Percentiles rank a stretch among this genome's conserved stretches.
phyloP scores from a whole-genome alignment of 2,329 filamentous ascomycete genomes.

The Sarocladiaceae sp. region DNA sequence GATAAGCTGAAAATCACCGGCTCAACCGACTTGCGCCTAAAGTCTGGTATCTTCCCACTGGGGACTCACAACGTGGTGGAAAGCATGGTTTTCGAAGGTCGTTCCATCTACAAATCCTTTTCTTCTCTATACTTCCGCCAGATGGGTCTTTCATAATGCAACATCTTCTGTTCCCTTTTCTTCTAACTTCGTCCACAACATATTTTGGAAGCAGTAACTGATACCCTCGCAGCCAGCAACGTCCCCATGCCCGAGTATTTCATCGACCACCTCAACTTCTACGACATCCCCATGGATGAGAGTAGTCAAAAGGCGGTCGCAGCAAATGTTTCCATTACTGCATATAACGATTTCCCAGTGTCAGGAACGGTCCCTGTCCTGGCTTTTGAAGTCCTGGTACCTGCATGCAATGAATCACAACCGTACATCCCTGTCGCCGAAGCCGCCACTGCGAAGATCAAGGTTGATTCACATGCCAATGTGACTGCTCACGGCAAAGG shows the following conservation, averaged over 20 bases:
- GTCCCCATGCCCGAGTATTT: constrained; percentile 81
- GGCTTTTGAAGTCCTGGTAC: constrained; percentile 77
- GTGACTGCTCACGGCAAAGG: constrained; percentile 66
- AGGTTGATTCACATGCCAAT: constrained; percentile 61
- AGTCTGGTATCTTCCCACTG: constrained; percentile 71
- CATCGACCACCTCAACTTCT: constrained; percentile 72
- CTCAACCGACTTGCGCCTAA: constrained; percentile 65
- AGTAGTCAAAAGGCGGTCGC: constrained; percentile 55
- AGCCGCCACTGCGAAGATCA: constrained; percentile 60
- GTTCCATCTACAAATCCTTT: constrained; percentile 61
- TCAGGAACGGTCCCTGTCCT: constrained; percentile 71
- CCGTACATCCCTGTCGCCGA: constrained; percentile 73
- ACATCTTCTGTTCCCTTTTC: constrained; percentile 16
- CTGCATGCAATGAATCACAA: constrained; percentile 67
- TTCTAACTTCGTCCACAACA: constrained; percentile 12
- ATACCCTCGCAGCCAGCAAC: constrained; percentile 48
- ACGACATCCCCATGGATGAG: constrained; percentile 55
- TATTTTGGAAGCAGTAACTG: constrained; percentile 16
- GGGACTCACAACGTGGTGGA: constrained; percentile 72
- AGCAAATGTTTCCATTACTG: constrained; percentile 67
- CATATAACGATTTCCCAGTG: constrained; percentile 73
- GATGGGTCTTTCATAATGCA: constrained; percentile 37
- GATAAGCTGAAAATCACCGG: constrained; percentile 65
- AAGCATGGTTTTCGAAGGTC: constrained; percentile 76
- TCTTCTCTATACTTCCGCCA: constrained; percentile 55